A percentile compares a stretch with the other conserved stretches of the same genome.
Conservation (phyloP, 805 yeast species). For the Lipomyces mesembrius region DNA sequence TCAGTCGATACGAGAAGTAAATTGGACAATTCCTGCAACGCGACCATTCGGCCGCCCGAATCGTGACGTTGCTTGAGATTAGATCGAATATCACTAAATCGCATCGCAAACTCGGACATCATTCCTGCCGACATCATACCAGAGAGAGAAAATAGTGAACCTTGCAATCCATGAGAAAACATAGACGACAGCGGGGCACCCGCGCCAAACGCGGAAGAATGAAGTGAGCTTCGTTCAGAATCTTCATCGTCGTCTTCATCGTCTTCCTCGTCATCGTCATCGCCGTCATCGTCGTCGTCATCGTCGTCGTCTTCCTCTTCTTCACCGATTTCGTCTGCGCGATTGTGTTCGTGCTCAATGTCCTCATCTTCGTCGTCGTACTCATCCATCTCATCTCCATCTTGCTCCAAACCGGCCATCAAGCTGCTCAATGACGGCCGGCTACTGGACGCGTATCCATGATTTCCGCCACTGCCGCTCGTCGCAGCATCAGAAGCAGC, state of each 20-base stretch:
- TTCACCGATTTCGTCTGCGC: conserved; percentile 17
- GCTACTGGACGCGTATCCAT: background rate
- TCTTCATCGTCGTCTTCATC: conserved; percentile 38
- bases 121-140: conserved; percentile 40
- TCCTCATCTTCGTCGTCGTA: conserved; percentile 29
- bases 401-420: conserved; percentile 28
- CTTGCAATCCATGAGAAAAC: conserved; percentile 32
- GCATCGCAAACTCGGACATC: conserved; percentile 43
- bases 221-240: conserved; percentile 21
- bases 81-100: conserved; percentile 37
- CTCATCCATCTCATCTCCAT: conserved; percentile 24
- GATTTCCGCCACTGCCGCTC: background rate
- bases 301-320: conserved; percentile 21
- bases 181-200: conserved; percentile 24
- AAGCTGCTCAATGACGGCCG: conserved; percentile 9
- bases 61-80: conserved; percentile 41
- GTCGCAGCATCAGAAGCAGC: conserved; percentile 9
- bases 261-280: conserved; percentile 43
- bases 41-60: conserved; percentile 43
- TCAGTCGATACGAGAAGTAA: conserved; percentile 45
- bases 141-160: conserved; percentile 31
- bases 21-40: conserved; percentile 46
- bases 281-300: conserved; percentile 33
- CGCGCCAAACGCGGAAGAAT: conserved; percentile 33
- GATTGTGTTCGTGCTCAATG: conserved; percentile 20